phyloP scores from a whole-genome alignment of 345 rosid species.

The Populus simonii region DNA sequence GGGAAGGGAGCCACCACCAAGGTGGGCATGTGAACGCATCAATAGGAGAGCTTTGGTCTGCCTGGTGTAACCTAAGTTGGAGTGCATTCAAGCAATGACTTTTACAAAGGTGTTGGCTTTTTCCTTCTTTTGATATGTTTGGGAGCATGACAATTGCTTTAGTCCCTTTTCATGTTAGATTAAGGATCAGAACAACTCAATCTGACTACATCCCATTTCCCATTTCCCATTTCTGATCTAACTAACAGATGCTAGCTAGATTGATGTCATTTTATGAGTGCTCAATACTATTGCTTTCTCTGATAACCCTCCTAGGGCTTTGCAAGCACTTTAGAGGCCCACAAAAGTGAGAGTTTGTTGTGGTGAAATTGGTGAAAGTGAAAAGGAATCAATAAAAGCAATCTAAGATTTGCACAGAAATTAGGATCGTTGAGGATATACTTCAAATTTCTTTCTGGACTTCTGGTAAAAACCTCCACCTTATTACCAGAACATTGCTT shows the following conservation, averaged over 20 bases:
- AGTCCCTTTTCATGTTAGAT: constrained; percentile 10
- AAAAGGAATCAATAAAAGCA: constrained; percentile 36
- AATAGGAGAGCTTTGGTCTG: constrained; percentile 7
- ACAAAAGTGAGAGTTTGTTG: constrained; percentile 24
- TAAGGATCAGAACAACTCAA: background rate
- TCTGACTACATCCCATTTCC: background rate
- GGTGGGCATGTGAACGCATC: constrained; percentile 20
- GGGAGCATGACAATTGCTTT: constrained; percentile 9
- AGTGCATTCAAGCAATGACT: constrained; percentile 48
- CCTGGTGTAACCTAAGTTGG: constrained; percentile 31
- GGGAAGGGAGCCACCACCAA: constrained; percentile 37
- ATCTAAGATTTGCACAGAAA: constrained; percentile 18
- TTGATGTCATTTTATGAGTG: background rate
- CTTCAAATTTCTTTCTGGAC: constrained; percentile 2
- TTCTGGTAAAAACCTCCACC: background rate
- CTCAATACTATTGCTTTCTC: background rate
- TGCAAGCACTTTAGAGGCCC: constrained; percentile 27
- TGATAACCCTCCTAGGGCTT: background rate
- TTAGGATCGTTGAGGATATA: constrained; percentile 28
- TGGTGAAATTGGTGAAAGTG: constrained; percentile 27
- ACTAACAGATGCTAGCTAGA: background rate
- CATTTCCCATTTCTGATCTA: background rate
- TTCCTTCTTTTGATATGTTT: constrained; percentile 28
- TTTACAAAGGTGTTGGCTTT: constrained; percentile 43
- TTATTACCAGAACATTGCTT: background rate